phyloP scores from a whole-genome alignment of 768 basidiomycete species.

The Crassisporium funariophilum region DNA sequence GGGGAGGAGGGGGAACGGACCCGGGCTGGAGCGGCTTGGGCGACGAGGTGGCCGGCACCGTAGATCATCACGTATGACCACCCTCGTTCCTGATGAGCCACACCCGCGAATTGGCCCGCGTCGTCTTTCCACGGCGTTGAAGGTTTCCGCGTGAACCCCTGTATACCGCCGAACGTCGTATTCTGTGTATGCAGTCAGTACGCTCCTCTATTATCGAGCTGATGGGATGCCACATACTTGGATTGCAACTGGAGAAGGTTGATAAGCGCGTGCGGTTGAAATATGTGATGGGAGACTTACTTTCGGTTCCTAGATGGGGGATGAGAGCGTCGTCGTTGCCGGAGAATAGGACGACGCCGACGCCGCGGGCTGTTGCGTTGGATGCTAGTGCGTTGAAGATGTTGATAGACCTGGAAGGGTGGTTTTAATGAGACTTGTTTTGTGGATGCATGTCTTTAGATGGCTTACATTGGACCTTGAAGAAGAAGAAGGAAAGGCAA shows the following conservation, averaged over 20 bases:
- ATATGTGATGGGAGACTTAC: constrained; percentile 36
- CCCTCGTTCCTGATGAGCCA: constrained; percentile 74
- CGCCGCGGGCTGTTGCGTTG: constrained; percentile 53
- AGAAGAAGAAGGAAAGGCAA: not conserved
- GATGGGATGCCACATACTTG: constrained; percentile 37
- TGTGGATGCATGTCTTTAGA: not conserved
- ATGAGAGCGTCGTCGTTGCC: constrained; percentile 72
- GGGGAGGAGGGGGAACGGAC: constrained; percentile 28
- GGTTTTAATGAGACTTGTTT: not conserved
- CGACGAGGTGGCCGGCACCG: constrained; percentile 45
- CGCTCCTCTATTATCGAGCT: not conserved
- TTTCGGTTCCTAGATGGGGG: constrained; percentile 63
- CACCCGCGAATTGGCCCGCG: constrained; percentile 58
- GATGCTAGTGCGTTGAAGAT: constrained; percentile 69
- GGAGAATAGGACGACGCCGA: constrained; percentile 62
- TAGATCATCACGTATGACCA: constrained; percentile 56
- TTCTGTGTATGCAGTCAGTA: constrained; percentile 43
- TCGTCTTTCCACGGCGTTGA: constrained; percentile 71
- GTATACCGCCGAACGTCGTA: constrained; percentile 77
- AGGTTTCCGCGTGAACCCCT: constrained; percentile 70
- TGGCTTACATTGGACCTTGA: constrained; percentile 18
- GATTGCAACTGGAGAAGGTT: constrained; percentile 49
- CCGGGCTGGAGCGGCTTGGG: constrained; percentile 34
- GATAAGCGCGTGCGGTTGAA: constrained; percentile 6
- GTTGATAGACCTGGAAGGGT: constrained; percentile 52